phyloP scores from a whole-genome alignment of 1,139 yeast species.

The Pichiaceae sp. region DNA sequence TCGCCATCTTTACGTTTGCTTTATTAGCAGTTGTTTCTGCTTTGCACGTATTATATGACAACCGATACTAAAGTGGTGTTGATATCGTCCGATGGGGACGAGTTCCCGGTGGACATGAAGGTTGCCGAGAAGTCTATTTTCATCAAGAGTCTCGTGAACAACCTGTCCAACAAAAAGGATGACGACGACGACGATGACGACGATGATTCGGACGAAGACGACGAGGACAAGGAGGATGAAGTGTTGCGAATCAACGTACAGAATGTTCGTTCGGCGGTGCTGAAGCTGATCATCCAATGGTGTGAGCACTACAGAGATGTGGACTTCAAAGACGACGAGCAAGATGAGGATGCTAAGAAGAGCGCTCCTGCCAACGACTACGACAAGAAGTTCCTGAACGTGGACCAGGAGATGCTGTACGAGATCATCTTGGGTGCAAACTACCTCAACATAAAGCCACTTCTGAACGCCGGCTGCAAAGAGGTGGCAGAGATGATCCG shows the following conservation, averaged over 20 bases:
- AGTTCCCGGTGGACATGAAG: slow-evolving; percentile 65
- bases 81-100: slow-evolving; percentile 67
- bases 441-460: slow-evolving; percentile 86
- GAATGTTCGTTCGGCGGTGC: slow-evolving; percentile 77
- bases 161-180: slow-evolving; percentile 55
- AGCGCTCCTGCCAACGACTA: slow-evolving; percentile 87
- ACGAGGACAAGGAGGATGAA: slow-evolving; percentile 39
- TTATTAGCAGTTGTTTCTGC: too few species aligned
- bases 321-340: slow-evolving; percentile 67
- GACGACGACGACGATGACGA: slow-evolving; percentile 34
- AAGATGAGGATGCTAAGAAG: slow-evolving; percentile 68
- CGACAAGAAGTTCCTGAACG: slow-evolving; percentile 93
- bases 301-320: slow-evolving; percentile 94
- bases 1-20: too few species aligned
- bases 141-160: slow-evolving; percentile 86
- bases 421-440: slow-evolving; percentile 96
- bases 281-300: slow-evolving; percentile 92
- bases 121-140: slow-evolving; percentile 87
- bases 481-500: slow-evolving; percentile 98
- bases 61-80: slow-evolving; percentile 41
- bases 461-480: slow-evolving; percentile 93
- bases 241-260: slow-evolving; percentile 89
- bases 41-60: too few species aligned
- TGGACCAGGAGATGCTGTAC: slow-evolving; percentile 97
- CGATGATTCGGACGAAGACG: slow-evolving; percentile 37